Evolutionary conservation across 345 rosid genomes (phyloP), one percentile per base, ranked within the genome.

Genomic region (Gossypium sturtianum): DNA sequence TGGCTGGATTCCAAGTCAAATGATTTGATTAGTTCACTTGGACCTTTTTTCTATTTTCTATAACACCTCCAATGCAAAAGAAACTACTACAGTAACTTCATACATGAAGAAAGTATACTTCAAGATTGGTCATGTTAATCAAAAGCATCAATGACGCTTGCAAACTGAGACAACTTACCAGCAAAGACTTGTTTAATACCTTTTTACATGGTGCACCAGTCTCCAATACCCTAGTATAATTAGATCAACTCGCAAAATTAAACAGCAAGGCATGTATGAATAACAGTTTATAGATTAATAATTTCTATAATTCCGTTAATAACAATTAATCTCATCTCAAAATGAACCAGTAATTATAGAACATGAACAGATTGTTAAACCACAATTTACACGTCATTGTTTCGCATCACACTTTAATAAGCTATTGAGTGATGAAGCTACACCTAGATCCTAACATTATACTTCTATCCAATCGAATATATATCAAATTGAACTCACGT

Each of bases 401-500:
- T 69, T 69, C 71, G 23, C 19, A 45, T 45, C 38, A 66, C 71
- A 66, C 20, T 48, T 68, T 7, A 7, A 25, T 22, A 68, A 47
- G 56, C 72, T 69, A 25, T 19, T 49, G 13, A 13, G 44, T 51
- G 59, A 69, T 69, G 9, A 29, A 69, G 5, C 60, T 27, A 8
- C 45, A 69, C 47, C 15, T 9, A 69, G 23, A 69, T 69, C 73
- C 43, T 49, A n/a, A 69, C 51, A 66, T 69, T 52, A 9, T 17
- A 51, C 45, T 20, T 20, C 8, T 29, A 59, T 59, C 75, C 62
- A 72, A 59, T 29, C 41, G 7, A 43, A 22, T 17, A 15, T 22
- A 79, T 48, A 73, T 58, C 72, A 58, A 72, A 69, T 79, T 80
- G 90, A 91, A 87, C 92, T 86, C n/a, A 13, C 0, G n/a, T 45